These are phyloP conservation scores for Ophiocordyceps camponoti-saundersi DNA, from an alignment of 2,329 filamentous ascomycete species.

Conservation along the genomic window DNA sequence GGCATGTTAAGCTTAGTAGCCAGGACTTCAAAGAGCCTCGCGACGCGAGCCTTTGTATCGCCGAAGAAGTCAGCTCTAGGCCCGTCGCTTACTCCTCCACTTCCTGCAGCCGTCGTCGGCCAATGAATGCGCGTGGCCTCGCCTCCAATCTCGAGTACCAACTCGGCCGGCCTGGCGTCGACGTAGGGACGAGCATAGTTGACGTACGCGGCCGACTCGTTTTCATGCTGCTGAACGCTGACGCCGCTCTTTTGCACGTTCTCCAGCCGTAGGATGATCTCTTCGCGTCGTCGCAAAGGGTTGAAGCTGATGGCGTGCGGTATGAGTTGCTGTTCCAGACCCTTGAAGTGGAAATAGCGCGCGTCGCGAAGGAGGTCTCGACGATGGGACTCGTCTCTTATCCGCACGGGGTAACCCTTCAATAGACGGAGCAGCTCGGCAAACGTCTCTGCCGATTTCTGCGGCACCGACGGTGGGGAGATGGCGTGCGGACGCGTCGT, in stretches of 20 bases:
- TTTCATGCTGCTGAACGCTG: slow-evolving; percentile 35
- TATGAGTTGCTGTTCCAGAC: slow-evolving; percentile 74
- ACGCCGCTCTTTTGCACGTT: slow-evolving; percentile 83
- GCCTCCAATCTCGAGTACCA: slow-evolving; percentile 64
- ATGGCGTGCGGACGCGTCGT: slow-evolving; percentile 80
- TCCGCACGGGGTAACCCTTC: slow-evolving; percentile 66
- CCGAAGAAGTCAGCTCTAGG: slow-evolving; percentile 56
- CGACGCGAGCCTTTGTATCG: slow-evolving; percentile 51
- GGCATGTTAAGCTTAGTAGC: slow-evolving; percentile 62
- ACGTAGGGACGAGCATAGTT: slow-evolving; percentile 73
- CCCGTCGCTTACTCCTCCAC: slow-evolving; percentile 4
- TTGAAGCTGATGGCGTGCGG: slow-evolving; percentile 64
- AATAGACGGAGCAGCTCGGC: slow-evolving; percentile 66
- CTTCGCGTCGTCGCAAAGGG: slow-evolving; percentile 44
- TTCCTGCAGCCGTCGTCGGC: slow-evolving; percentile 1
- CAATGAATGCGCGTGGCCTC: slow-evolving; percentile 45
- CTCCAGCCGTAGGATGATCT: slow-evolving; percentile 67
- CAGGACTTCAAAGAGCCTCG: slow-evolving; percentile 64
- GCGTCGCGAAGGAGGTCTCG: slow-evolving; percentile 67
- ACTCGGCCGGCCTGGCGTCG: slow-evolving; percentile 55
- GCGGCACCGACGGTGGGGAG: slow-evolving; percentile 62
- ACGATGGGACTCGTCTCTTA: slow-evolving; percentile 61
- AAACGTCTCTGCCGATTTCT: slow-evolving; percentile 70
- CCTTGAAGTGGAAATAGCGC: slow-evolving; percentile 84
- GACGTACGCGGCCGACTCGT: slow-evolving; percentile 32